Percentiles rank a stretch among this genome's conserved stretches.
phyloP scores from a whole-genome alignment of 2,329 filamentous ascomycete species.

The Atkinsonella hypoxylon region DNA sequence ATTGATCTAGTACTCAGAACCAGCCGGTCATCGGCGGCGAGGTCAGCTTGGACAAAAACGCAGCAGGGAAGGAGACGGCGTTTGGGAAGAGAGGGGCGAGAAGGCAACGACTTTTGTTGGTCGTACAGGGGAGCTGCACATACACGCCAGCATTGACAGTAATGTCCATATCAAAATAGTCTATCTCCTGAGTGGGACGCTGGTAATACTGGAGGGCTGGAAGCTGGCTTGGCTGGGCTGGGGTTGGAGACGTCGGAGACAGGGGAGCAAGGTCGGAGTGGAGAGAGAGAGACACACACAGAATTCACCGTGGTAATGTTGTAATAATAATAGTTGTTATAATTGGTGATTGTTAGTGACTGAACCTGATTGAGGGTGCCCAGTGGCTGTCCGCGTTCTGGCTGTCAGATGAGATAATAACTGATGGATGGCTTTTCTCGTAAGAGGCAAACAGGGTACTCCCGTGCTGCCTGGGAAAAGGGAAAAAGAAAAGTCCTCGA shows the following conservation, averaged over 20 bases:
- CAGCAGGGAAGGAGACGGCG: not conserved
- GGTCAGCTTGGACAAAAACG: conserved; percentile 4
- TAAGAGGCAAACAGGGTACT: too few species aligned
- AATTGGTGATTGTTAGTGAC: not conserved
- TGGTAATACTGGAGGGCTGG: not conserved
- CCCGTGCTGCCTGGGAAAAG: too few species aligned
- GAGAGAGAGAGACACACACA: not conserved
- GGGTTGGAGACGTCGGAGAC: not conserved
- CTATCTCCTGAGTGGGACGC: not conserved
- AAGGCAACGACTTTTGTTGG: not conserved
- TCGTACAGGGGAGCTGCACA: not conserved
- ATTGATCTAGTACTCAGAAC: not conserved
- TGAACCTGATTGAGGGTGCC: not conserved
- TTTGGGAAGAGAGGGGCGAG: not conserved
- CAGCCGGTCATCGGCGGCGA: conserved; percentile 2
- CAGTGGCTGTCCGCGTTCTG: not conserved
- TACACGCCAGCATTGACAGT: not conserved
- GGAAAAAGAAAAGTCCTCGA: too few species aligned
- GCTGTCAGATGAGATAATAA: not conserved
- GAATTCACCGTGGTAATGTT: not conserved
- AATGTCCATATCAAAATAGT: not conserved
- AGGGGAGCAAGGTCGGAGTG: not conserved
- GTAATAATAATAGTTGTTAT: too few species aligned
- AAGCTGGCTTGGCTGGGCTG: not conserved
- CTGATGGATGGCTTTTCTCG: too few species aligned